Evolutionary conservation across 2,329 filamentous ascomycete genomes (phyloP).

Genomic region (Botryotinia calthae): DNA sequence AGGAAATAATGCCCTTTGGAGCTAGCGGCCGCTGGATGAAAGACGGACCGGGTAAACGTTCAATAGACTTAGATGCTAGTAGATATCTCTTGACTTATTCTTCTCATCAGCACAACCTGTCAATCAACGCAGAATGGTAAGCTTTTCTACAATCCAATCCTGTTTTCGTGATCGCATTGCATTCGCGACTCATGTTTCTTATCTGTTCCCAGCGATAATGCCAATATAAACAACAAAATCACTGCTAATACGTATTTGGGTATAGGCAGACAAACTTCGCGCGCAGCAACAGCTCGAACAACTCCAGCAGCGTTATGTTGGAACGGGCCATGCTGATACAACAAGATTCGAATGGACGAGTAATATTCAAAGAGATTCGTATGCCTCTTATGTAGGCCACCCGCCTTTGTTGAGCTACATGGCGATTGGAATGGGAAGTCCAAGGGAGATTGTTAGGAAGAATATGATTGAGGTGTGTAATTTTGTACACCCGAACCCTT

Average conservation of each 20-base stretch:
- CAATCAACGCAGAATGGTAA: slow-evolving; percentile 1
- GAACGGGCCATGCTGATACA: slow-evolving; percentile 93
- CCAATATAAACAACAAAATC: not conserved
- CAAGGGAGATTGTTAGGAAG: slow-evolving; percentile 74
- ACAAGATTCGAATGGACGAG: slow-evolving; percentile 97
- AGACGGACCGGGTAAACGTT: slow-evolving; percentile 8
- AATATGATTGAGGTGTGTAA: slow-evolving; percentile 69
- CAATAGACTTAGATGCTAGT: not conserved
- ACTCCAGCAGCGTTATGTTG: slow-evolving; percentile 92
- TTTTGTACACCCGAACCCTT: not conserved
- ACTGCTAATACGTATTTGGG: not conserved
- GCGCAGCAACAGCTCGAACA: slow-evolving; percentile 97
- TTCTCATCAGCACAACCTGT: not conserved
- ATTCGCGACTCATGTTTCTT: not conserved
- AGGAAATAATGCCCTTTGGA: not conserved
- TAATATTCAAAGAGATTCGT: slow-evolving; percentile 92
- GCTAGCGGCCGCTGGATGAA: slow-evolving; percentile 18
- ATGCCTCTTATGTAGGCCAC: slow-evolving; percentile 85
- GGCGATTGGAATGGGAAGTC: slow-evolving; percentile 82
- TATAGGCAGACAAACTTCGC: slow-evolving; percentile 91
- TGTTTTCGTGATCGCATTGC: not conserved
- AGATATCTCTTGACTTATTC: not conserved
- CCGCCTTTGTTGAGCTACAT: slow-evolving; percentile 86
- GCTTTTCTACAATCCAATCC: not conserved
- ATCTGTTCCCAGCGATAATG: not conserved